Evolutionary conservation across 345 rosid genomes (phyloP).

Genomic region (thale cress (Arabidopsis thaliana)): DNA sequence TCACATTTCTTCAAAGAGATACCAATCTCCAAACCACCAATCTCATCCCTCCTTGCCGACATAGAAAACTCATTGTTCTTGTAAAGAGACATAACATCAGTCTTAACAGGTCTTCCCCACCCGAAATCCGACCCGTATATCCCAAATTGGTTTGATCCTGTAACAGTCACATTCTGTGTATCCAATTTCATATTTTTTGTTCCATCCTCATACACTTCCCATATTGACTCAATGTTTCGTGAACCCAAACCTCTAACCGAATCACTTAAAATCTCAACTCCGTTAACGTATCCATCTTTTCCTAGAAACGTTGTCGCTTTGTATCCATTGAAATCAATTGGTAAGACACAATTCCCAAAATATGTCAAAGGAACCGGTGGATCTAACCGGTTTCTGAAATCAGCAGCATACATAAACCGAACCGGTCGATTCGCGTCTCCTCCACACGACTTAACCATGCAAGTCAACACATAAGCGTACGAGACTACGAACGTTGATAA

Average conservation of each 20-base stretch:
- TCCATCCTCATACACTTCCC: neutral
- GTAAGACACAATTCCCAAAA: neutral
- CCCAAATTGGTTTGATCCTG: neutral
- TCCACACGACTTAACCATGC: neutral
- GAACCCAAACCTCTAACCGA: neutral
- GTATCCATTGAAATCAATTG: neutral
- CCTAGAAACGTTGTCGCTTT: neutral
- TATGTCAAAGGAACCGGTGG: neutral
- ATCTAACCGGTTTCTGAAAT: neutral
- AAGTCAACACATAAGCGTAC: neutral
- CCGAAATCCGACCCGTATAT: neutral
- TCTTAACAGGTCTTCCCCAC: neutral
- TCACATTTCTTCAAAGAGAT: neutral
- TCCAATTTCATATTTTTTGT: neutral
- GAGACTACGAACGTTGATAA: neutral
- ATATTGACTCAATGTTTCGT: neutral
- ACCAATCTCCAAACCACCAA: neutral
- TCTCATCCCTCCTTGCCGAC: neutral
- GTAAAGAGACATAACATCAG: neutral
- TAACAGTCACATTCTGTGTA: neutral
- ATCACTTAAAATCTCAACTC: neutral
- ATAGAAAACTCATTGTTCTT: neutral
- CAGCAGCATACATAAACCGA: neutral
- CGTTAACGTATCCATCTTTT: neutral
- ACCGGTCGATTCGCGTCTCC: neutral